Evolutionary conservation across 345 rosid genomes (phyloP).

Genomic region (Alliaria petiolata): DNA sequence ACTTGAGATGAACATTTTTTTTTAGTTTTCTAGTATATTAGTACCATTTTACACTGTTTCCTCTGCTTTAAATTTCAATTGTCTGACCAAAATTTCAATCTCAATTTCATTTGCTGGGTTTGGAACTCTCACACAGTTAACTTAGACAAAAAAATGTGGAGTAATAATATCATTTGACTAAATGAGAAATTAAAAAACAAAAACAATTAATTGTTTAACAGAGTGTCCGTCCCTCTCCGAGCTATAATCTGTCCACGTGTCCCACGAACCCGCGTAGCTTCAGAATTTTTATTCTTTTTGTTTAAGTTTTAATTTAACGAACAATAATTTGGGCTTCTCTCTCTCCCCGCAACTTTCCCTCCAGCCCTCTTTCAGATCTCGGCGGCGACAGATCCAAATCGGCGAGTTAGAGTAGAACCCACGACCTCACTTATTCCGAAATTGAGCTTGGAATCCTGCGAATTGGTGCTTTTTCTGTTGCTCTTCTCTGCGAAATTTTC

Average conservation of each 20-base stretch:
- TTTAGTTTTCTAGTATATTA: too few species aligned
- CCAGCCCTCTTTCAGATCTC: slow-evolving; percentile 17
- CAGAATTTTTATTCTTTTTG: too few species aligned
- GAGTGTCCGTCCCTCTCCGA: slow-evolving; percentile 6
- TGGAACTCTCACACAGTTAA: too few species aligned
- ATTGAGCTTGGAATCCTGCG: background rate
- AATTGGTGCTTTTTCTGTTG: background rate
- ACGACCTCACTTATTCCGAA: background rate
- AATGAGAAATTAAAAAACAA: background rate
- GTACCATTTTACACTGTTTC: too few species aligned
- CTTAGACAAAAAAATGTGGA: too few species aligned
- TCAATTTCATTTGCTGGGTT: too few species aligned
- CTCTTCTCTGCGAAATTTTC: background rate
- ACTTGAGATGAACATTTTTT: too few species aligned
- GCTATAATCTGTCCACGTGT: slow-evolving; percentile 24
- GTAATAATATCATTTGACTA: background rate
- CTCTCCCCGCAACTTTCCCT: background rate
- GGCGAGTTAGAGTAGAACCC: background rate
- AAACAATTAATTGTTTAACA: background rate
- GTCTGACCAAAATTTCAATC: too few species aligned
- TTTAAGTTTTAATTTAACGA: too few species aligned
- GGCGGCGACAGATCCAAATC: slow-evolving; percentile 29
- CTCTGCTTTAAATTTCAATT: too few species aligned
- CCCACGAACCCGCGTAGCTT: too few species aligned
- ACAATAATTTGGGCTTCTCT: background rate